A percentile compares a stretch with the other conserved stretches of the same genome.
Conservation (phyloP, 148 eudicot species). For the Amaranthus hypochondriacus region DNA sequence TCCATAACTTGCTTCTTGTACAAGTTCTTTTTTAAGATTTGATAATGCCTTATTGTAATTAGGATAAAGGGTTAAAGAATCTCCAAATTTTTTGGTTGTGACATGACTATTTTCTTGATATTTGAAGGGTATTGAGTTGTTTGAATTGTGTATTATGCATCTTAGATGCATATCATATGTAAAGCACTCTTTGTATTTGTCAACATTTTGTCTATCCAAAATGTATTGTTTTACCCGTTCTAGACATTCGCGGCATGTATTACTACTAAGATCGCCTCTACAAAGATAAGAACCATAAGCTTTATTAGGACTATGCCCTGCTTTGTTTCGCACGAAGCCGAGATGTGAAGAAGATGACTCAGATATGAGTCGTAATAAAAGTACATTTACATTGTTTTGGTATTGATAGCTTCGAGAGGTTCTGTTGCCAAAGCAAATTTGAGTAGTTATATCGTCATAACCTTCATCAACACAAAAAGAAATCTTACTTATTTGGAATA, state of each 20-base stretch:
- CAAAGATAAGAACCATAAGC: constrained; percentile 24
- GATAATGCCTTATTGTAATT: constrained; percentile 16
- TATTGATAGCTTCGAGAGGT: too few species aligned
- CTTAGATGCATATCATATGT: too few species aligned
- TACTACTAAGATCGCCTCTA: not conserved
- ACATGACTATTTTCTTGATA: not conserved
- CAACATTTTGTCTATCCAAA: not conserved
- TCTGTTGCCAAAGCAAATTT: too few species aligned
- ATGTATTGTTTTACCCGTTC: not conserved
- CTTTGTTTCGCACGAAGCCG: constrained; percentile 12
- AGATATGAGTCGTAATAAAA: not conserved
- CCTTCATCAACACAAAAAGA: too few species aligned
- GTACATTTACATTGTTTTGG: not conserved
- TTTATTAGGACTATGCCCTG: not conserved
- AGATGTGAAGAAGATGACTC: not conserved
- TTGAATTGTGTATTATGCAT: constrained; percentile 24
- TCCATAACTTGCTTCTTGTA: constrained; percentile 4
- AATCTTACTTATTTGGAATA: too few species aligned
- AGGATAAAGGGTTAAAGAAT: not conserved
- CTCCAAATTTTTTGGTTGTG: not conserved
- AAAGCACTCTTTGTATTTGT: not conserved
- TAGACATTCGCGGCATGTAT: constrained; percentile 14
- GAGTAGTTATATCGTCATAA: too few species aligned
- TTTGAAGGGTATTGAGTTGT: not conserved
- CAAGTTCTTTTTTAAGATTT: constrained; percentile 2